Percentiles rank a stretch among this genome's conserved stretches.
These are phyloP conservation scores for Colletotrichum cereale DNA, from an alignment of 2,329 filamentous ascomycete genomes.

Conservation along the genomic window DNA sequence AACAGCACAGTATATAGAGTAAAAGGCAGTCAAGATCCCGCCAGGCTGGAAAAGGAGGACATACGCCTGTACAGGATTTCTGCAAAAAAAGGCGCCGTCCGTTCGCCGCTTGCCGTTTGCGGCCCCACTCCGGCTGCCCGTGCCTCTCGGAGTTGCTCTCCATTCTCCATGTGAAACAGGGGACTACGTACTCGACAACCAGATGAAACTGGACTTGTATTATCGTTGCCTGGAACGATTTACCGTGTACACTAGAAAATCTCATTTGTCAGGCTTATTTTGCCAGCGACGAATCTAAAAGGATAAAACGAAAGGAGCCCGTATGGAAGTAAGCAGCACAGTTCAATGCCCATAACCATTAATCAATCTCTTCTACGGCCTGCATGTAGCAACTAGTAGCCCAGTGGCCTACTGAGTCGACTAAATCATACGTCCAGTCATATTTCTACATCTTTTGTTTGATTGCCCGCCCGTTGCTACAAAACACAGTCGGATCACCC, in stretches of 20 bases:
- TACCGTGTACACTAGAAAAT: neutral
- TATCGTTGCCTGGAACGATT: constrained; percentile 12
- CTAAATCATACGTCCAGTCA: neutral
- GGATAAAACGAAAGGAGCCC: too few species aligned
- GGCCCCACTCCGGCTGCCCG: constrained; percentile 19
- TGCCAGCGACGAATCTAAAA: too few species aligned
- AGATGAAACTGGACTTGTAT: constrained; percentile 35
- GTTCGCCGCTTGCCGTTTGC: neutral
- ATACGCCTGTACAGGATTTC: too few species aligned
- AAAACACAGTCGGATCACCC: neutral
- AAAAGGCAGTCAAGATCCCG: too few species aligned
- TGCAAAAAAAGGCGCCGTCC: too few species aligned
- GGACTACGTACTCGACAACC: neutral
- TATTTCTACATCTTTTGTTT: too few species aligned
- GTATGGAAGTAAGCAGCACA: neutral
- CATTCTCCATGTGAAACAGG: constrained; percentile 21
- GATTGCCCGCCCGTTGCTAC: too few species aligned
- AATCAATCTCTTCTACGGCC: neutral
- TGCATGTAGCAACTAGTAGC: neutral
- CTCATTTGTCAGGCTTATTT: neutral
- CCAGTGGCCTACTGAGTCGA: neutral
- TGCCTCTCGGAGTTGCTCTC: constrained; percentile 4
- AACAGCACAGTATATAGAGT: too few species aligned
- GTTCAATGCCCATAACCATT: too few species aligned
- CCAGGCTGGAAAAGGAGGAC: too few species aligned